These are phyloP conservation scores for Emmonsia crescens DNA, from an alignment of 2,329 filamentous ascomycete genomes.

Conservation along the genomic window DNA sequence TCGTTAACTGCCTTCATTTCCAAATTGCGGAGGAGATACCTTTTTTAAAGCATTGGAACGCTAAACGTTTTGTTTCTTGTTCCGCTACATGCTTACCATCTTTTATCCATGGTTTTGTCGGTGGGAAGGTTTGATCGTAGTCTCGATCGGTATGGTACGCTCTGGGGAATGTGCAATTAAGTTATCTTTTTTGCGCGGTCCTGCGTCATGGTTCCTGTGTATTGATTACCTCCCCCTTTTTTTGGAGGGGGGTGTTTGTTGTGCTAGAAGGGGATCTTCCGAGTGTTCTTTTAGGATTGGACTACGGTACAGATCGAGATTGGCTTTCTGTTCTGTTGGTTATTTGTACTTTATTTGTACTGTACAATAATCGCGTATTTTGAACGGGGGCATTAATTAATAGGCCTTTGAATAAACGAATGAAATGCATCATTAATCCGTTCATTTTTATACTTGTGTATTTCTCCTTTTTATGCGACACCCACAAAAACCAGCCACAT, in stretches of 20 bases:
- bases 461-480: background rate
- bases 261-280: background rate
- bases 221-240: background rate
- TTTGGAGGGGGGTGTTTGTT: background rate
- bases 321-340: background rate
- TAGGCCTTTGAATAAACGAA: background rate
- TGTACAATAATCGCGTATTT: background rate
- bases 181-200: background rate
- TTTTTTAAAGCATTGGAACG: background rate
- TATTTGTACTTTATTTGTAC: too few species aligned
- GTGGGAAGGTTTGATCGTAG: conserved; percentile 8
- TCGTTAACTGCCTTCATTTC: conserved; percentile 21
- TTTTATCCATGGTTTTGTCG: conserved; percentile 5
- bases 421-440: background rate
- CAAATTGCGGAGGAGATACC: background rate
- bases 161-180: background rate
- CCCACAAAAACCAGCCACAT: too few species aligned
- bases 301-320: background rate
- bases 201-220: background rate
- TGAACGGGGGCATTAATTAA: background rate
- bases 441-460: background rate
- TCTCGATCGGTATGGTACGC: conserved; percentile 4
- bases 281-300: background rate
- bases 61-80: conserved; percentile 11
- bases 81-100: conserved; percentile 2